Evolutionary conservation across 2,329 filamentous ascomycete species (phyloP), one percentile per base, ranked within the genome.

Genomic region (Ceratocystis papillata): DNA sequence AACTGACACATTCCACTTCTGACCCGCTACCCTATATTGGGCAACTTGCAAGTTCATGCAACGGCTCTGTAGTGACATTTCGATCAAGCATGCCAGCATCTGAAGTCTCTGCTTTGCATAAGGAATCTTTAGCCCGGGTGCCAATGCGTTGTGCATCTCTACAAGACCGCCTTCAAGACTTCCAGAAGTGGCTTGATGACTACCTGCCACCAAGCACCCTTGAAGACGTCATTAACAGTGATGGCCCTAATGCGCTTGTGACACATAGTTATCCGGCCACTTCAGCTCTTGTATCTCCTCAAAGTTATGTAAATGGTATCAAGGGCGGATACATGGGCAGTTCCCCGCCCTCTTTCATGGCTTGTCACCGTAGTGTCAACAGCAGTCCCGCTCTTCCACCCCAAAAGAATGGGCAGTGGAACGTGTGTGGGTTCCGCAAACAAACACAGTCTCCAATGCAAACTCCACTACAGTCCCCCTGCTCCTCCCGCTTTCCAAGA

Each of bases 181-280:
- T 69, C 28, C 63, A 69, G 55, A 64, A 68, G 57, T 69, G 67
- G 63, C 67, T 69, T 20, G 67, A 69, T 30, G 64, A 63, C 12
- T 69, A 67, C 41, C 63, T 68, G 7, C 64, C 60, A 12, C 33
- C 61, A 15, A 28, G 48, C 7, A n/a, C 66, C 4, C 7, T 20
- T 53, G 41, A 8, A n/a, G 28, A 59, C 20, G 28, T 10, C 17
- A 59, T 3, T n/a, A 17, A 17, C 28, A 37, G 17, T 25, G 7
- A 17, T n/a, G n/a, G 15, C 7, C 5, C 28, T 17, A 59, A 33
- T 30, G 7, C 8, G n/a, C 12, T 15, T 33, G 17, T n/a, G 22
- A n/a, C 55, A n/a, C 8, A 8, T 59, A 8, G 55, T n/a, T 37
- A 8, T 17, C 20, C 55, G n/a, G 33, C 55, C 28, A 59, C 12